Conservation (phyloP, 2,329 filamentous ascomycete species). For the Penicillium olsonii region DNA sequence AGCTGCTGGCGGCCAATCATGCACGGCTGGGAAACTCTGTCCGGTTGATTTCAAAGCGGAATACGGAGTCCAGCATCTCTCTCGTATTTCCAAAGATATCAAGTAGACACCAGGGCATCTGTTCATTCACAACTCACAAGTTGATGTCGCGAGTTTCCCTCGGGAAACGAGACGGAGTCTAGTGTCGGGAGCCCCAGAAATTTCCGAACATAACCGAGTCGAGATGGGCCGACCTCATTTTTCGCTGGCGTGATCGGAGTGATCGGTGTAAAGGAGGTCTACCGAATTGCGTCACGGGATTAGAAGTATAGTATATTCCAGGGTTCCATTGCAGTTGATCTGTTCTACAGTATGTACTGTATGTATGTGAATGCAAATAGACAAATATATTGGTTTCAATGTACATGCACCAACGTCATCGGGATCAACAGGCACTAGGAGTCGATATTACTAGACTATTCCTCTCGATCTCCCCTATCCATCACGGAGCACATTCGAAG, state of each 20-base stretch:
- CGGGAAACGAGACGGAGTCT: slow-evolving; percentile 13
- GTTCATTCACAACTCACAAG: too few species aligned
- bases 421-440: too few species aligned
- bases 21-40: neutral
- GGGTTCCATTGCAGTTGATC: too few species aligned
- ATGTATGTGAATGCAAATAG: too few species aligned
- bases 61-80: too few species aligned
- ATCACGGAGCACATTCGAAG: too few species aligned
- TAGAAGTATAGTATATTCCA: too few species aligned
- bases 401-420: too few species aligned
- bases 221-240: slow-evolving; percentile 9
- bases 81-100: neutral
- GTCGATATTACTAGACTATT: too few species aligned
- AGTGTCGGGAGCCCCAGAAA: slow-evolving; percentile 20
- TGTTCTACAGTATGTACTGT: too few species aligned
- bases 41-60: slow-evolving; percentile 11
- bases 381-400: too few species aligned
- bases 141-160: slow-evolving; percentile 14
- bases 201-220: slow-evolving; percentile 27
- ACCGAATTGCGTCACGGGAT: slow-evolving; percentile 1
- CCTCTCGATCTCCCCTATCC: too few species aligned
- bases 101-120: neutral
- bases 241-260: slow-evolving; percentile 1
- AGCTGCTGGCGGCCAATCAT: slow-evolving; percentile 17
- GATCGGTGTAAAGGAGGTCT: neutral